These are phyloP conservation scores for Dalbergia cochinchinensis DNA, from an alignment of 306 rosid species.

Conservation along the genomic window DNA sequence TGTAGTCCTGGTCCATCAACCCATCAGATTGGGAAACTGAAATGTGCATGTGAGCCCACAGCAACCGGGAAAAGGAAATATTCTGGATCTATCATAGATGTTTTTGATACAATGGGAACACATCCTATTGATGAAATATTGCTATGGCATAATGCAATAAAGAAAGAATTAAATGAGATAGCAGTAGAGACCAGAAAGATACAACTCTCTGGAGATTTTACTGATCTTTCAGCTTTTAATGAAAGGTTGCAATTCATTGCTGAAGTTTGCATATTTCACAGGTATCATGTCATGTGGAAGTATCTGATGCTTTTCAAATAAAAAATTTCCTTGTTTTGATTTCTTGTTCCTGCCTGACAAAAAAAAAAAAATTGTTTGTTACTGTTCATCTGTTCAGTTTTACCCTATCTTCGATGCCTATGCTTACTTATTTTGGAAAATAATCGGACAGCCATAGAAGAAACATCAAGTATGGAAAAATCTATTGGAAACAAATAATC, in stretches of 20 bases:
- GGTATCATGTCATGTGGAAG: slow-evolving; percentile 60
- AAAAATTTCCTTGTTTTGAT: slow-evolving; percentile 28
- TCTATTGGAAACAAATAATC: neutral
- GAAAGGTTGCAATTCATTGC: slow-evolving; percentile 95
- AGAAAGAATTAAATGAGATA: slow-evolving; percentile 82
- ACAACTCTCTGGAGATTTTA: slow-evolving; percentile 72
- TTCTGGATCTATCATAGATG: slow-evolving; percentile 65
- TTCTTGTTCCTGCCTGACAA: too few species aligned
- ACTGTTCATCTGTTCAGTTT: slow-evolving; percentile 5
- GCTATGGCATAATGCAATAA: slow-evolving; percentile 97
- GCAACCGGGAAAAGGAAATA: slow-evolving; percentile 83
- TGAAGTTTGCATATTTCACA: slow-evolving; percentile 98
- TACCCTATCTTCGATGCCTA: slow-evolving; percentile 12
- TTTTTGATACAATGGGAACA: slow-evolving; percentile 60
- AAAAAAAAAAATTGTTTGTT: slow-evolving; percentile 19
- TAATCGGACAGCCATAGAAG: slow-evolving; percentile 29
- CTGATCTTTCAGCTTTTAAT: slow-evolving; percentile 83
- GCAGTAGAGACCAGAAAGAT: slow-evolving; percentile 65
- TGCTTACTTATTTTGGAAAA: slow-evolving; percentile 30
- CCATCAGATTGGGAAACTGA: slow-evolving; percentile 56
- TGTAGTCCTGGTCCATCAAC: slow-evolving; percentile 57
- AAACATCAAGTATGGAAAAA: neutral
- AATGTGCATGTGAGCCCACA: slow-evolving; percentile 71
- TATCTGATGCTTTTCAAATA: slow-evolving; percentile 30
- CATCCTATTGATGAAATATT: slow-evolving; percentile 96